Evolutionary conservation across 1,139 yeast genomes (phyloP).

Genomic region (Saccharomyces hybrid): DNA sequence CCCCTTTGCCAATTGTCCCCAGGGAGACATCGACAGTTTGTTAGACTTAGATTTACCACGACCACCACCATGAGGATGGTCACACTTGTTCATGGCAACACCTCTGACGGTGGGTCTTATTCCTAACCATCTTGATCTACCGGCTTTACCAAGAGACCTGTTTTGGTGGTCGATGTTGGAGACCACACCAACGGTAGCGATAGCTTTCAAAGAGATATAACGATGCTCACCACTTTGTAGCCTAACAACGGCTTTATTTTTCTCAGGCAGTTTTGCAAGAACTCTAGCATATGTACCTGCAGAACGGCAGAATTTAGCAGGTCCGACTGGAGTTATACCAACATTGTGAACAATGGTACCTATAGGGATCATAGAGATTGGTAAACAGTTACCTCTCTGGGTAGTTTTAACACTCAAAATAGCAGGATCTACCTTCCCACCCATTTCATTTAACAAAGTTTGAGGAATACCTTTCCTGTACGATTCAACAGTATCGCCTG

Average conservation of each 20-base stretch:
- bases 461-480: conserved; percentile 85
- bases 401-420: conserved; percentile 80
- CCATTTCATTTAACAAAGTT: conserved; percentile 54
- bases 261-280: conserved; percentile 68
- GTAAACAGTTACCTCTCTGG: conserved; percentile 92
- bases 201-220: conserved; percentile 74
- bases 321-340: conserved; percentile 71
- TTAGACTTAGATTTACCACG: conserved; percentile 98
- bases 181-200: conserved; percentile 91
- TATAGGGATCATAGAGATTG: conserved; percentile 82
- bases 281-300: conserved; percentile 95
- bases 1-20: conserved; percentile 92
- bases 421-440: conserved; percentile 85
- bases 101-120: conserved; percentile 96
- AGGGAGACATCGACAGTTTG: conserved; percentile 87
- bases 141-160: conserved; percentile 91
- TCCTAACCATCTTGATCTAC: conserved; percentile 88
- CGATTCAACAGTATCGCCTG: conserved; percentile 85
- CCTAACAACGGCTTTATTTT: conserved; percentile 66
- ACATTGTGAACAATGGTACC: conserved; percentile 88
- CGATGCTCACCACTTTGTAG: conserved; percentile 92
- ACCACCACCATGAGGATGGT: conserved; percentile 99
- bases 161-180: conserved; percentile 95
- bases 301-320: conserved; percentile 83
- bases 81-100: conserved; percentile 95